Evolutionary conservation across 495 filamentous ascomycete species (phyloP).

Genomic region (Podospora anserina): DNA sequence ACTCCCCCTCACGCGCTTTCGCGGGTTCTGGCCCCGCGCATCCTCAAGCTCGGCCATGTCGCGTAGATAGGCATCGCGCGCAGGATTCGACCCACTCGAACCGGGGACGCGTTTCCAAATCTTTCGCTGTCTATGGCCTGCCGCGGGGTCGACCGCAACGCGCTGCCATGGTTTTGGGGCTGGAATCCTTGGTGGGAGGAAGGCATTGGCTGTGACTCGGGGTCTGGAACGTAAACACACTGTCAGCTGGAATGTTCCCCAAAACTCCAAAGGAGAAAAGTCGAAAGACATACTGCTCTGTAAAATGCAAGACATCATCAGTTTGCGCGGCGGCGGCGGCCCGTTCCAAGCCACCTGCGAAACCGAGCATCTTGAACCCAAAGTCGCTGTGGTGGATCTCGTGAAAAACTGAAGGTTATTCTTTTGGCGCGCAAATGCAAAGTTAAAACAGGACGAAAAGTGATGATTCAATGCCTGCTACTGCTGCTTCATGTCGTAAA

Average conservation of each 20-base stretch:
- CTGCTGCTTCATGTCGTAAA: not conserved
- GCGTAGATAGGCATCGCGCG: conserved; percentile 13
- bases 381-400: not conserved
- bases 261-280: not conserved
- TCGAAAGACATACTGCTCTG: conserved; percentile 12
- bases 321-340: not conserved
- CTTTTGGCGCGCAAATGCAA: not conserved
- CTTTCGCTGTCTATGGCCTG: conserved; percentile 18
- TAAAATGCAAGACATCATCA: not conserved
- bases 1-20: conserved; percentile 28
- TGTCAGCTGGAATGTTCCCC: not conserved
- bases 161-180: conserved; percentile 33
- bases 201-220: conserved; percentile 25
- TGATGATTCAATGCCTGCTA: not conserved
- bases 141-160: conserved; percentile 26
- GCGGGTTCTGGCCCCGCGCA: conserved; percentile 18
- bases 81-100: not conserved
- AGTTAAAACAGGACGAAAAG: not conserved
- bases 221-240: conserved; percentile 11
- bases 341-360: conserved; percentile 1
- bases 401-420: conserved; percentile 1
- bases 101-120: conserved; percentile 38
- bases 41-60: conserved; percentile 27
- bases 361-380: conserved; percentile 10
- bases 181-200: conserved; percentile 23